Base-by-base conservation (phyloP, 2,329 filamentous ascomycete species). In the Tolypocladium paradoxum region DNA sequence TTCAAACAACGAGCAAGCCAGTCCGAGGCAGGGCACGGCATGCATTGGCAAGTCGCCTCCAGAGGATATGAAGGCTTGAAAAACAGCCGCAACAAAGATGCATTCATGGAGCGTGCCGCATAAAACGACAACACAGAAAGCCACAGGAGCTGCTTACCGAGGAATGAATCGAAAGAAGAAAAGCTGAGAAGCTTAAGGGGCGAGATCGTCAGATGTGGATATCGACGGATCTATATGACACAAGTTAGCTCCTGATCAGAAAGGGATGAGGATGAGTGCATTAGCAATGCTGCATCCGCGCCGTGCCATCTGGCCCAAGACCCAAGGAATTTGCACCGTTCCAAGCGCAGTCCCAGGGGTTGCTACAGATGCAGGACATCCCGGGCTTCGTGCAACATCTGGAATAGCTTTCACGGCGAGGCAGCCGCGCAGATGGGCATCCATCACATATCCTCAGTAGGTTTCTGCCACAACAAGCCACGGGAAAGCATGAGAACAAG, bases 221-320 rank as follows among this genome's bases (percentile, higher is more conserved):
- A 53, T 64, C 58, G 56, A 53, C 53, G 59, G 58, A 61, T 59
- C 61, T 63, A 48, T 29, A 14, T n/a, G 6, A 11, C 18, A n/a
- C 18, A 8, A 37, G n/a, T 37, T 18, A 37, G 36, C 36, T 20
- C 36, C 8, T n/a, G 8, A 20, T 20, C 36, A n/a, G 18, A 18
- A 37, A 20, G 33, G 12, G 12, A 5, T 5, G 12, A 34, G 12
- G 12, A 5, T 5, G 12, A 34, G 33, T 34, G 33, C 33, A 16
- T 34, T 12, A 16, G 5, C 5, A 34, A 34, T 14, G 33, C 33
- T 16, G 5, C 29, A 34, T 34, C 31, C 33, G 16, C 12, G 33
- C 12, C 12, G 12, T 16, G 33, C 33, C 2, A 34, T 14, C 4
- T 34, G 12, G 12, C 33, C 33, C 12, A 7, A 34, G 33, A 34